phyloP scores from a whole-genome alignment of 75 land plant species.

The Pinus taeda region DNA sequence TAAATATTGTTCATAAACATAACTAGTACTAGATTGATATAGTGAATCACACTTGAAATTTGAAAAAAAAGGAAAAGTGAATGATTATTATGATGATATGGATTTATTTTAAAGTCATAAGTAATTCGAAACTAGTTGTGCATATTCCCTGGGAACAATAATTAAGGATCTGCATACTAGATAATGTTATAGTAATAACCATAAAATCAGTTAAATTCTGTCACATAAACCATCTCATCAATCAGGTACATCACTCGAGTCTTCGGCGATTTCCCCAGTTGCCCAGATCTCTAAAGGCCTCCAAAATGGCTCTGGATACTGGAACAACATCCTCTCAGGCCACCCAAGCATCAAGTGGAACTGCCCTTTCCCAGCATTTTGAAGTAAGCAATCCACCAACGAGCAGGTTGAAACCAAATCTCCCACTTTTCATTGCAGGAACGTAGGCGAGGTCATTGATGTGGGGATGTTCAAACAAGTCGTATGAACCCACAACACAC shows the following conservation, averaged over 20 bases:
- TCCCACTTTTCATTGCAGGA: slow-evolving; percentile 84
- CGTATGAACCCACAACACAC: slow-evolving; percentile 89
- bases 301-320: slow-evolving; percentile 72
- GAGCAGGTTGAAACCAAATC: slow-evolving; percentile 86
- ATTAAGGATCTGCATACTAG: no score
- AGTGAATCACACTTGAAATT: no score
- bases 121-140: no score
- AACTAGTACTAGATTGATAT: no score
- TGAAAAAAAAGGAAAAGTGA: no score
- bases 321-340: slow-evolving; percentile 68
- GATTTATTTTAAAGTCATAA: no score
- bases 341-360: slow-evolving; percentile 97
- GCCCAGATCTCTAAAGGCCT: slow-evolving; percentile 89
- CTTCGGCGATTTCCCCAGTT: slow-evolving; percentile 86
- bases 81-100: no score
- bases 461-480: slow-evolving; percentile 96
- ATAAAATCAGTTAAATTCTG: no score
- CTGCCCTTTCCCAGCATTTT: slow-evolving; percentile 87
- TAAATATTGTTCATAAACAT: no score
- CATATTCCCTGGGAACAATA: no score
- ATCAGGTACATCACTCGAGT: slow-evolving; percentile 99
- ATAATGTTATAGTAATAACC: no score
- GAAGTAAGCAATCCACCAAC: slow-evolving; percentile 98
- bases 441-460: slow-evolving; percentile 98
- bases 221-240: slow-evolving; percentile 70